Evolutionary conservation across 495 filamentous ascomycete species (phyloP), one percentile per base, ranked within the genome.

Genomic region (Tetracladium marchalianum): DNA sequence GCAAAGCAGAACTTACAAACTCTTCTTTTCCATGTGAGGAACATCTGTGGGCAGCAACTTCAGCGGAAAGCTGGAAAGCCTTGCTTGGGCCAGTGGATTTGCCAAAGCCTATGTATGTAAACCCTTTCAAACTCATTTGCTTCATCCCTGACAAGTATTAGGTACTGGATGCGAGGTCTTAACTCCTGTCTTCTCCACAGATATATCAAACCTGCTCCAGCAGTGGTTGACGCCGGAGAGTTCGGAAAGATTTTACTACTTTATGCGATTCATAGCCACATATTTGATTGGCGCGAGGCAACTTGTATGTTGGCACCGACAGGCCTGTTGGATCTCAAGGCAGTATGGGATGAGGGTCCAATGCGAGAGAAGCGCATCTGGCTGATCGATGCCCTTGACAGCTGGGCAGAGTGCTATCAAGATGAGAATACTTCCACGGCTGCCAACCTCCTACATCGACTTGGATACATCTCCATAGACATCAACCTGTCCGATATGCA

Each of bases 201-300:
- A 45, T 51, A 40, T 22, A 38, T 55, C 18, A 50, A 50, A 19
- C 52, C 52, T 10, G 47, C 52, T 13, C 52, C 52, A 0, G 41
- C 51, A 8, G 42, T 44, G 16, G 43, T 41, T 6, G 43, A 44
- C 2, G 7, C 18, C 2, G 42, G 44, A 17, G 52, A 57, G 17
- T 60, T 57, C 31, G 53, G 55, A 18, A 60, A 60, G 34, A 53
- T 48, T n/a, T 47, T 60, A 1, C 51, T 57, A 1, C 54, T 54
- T 10, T 60, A 60, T 24, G 58, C 55, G 0, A 32, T 60, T 1
- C 55, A 57, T 43, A 51, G 55, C 9, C 58, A 60, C 47, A 48
- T 60, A 13, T 60, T 60, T 19, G 58, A 60, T 39, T 60, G 58
- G 58, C 51, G 58, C 4, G 55, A 60, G 44, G 38, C 52, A 34